Percentiles rank a stretch among this genome's conserved stretches.
These are phyloP conservation scores for Cordyceps tenuipes DNA, from an alignment of 2,329 filamentous ascomycete species.

Conservation along the genomic window DNA sequence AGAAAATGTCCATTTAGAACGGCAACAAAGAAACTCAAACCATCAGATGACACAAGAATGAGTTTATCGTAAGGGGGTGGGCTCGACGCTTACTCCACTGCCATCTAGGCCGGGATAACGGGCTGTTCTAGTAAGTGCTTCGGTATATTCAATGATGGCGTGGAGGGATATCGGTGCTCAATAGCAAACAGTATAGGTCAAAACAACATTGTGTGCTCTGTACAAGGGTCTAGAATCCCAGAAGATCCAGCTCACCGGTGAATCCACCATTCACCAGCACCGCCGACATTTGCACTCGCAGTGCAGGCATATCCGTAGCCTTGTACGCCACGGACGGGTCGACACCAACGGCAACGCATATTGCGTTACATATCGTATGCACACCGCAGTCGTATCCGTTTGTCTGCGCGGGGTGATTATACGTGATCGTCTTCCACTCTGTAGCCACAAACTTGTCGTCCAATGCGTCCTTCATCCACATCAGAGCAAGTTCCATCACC, in stretches of 20 bases:
- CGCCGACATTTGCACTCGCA: slow-evolving; percentile 54
- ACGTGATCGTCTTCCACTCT: slow-evolving; percentile 52
- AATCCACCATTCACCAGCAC: slow-evolving; percentile 62
- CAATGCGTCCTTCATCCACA: slow-evolving; percentile 52
- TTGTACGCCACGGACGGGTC: slow-evolving; percentile 42
- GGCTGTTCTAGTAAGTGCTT: neutral
- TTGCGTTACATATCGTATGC: slow-evolving; percentile 64
- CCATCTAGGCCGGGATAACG: neutral
- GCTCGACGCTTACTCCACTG: neutral
- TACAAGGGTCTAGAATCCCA: neutral
- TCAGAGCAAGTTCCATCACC: slow-evolving; percentile 35
- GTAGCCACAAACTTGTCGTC: slow-evolving; percentile 40
- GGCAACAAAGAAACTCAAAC: no score
- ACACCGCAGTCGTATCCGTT: slow-evolving; percentile 73
- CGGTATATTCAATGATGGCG: neutral
- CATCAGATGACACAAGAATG: no score
- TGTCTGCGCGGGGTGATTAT: slow-evolving; percentile 46
- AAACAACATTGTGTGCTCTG: neutral
- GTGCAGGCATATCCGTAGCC: slow-evolving; percentile 46
- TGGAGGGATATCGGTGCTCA: neutral
- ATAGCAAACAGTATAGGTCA: neutral
- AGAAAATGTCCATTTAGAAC: no score
- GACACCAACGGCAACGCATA: slow-evolving; percentile 50
- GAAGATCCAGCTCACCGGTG: slow-evolving; percentile 47
- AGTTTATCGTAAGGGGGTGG: no score